Base-by-base conservation (phyloP, 768 basidiomycete species). In the Lactarius indigo region DNA sequence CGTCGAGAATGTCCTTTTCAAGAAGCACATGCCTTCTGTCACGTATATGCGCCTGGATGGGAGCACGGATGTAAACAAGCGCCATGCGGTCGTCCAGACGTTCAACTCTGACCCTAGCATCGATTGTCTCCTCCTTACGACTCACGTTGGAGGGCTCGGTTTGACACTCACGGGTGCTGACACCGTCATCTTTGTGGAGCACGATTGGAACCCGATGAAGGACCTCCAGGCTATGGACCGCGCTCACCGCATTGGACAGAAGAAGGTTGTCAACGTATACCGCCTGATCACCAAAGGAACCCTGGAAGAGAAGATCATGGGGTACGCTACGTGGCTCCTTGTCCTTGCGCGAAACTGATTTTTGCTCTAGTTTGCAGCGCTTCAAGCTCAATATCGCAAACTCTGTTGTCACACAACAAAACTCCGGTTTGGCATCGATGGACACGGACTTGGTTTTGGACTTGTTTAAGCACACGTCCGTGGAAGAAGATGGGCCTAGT, bases 131-230 rank as follows among this genome's bases (percentile, higher is more conserved):
- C 81, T 99, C 12, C 82, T 99, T 64, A 99, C 97, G 1, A 99
- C 97, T 0, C 94, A 96, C 72, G 96, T 99, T 55, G 97, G 97
- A 64, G 97, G 97, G 2, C 80, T 99, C 31, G 97, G 97, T 8
- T 79, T 99, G 74, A 99, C 96, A 23, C 79, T 99, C 69, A 99
- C 97, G 0, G 96, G 97, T 26, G 97, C 97, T 8, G 97, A 99
- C 75, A 99, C 97, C 0, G 97, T 99, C 65, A 97, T 99, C 69
- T 99, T 99, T 73, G 94, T 99, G 61, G 97, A 99, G 75, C 97
- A 99, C 73, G 97, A 99, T 76, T 99, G 97, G 97, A 99, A 99
- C 76, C 97, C 97, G 8, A 97, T 96, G 95, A 98, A 98, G 76
- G 97, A 99, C 79, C 79, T 98, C 7, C 97, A 99, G 74, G 97